Evolutionary conservation across 1,284 basidiomycete genomes (phyloP).

Genomic region (Rhodotorula sp.): DNA sequence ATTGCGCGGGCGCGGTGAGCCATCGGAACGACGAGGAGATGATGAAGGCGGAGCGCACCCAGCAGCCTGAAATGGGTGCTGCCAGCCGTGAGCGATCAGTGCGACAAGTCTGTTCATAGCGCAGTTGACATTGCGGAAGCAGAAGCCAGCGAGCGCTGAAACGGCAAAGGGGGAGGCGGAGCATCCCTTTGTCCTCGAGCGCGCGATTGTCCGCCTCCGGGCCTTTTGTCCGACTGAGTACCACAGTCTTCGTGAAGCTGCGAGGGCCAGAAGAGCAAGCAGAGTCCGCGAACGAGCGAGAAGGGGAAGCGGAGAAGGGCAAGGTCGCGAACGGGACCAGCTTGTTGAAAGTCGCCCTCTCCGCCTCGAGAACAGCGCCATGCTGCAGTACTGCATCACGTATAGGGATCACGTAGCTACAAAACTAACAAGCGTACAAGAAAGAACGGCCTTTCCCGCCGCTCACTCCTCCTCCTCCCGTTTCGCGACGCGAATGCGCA

Average conservation of each 20-base stretch:
- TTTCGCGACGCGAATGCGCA: conserved; percentile 25
- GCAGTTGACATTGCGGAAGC: background rate
- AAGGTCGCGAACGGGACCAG: too few relatives aligned
- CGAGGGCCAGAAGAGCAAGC: too few relatives aligned
- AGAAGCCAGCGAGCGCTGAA: background rate
- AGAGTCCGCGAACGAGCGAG: too few relatives aligned
- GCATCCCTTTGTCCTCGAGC: background rate
- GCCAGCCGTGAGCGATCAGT: background rate
- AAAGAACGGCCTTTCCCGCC: background rate
- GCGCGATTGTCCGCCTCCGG: background rate
- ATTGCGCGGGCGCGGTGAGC: background rate
- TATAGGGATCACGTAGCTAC: background rate
- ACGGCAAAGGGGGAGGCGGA: background rate
- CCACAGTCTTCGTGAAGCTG: too few relatives aligned
- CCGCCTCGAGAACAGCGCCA: too few relatives aligned
- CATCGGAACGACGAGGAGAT: background rate
- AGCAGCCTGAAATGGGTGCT: background rate
- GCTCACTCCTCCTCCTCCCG: conserved; percentile 11
- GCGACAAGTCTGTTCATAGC: background rate
- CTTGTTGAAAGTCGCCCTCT: too few relatives aligned
- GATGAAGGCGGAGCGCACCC: background rate
- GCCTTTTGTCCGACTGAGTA: background rate
- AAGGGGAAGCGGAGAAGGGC: too few relatives aligned
- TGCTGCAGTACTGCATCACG: too few relatives aligned
- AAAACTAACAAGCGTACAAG: background rate